Evolutionary conservation across 495 filamentous ascomycete genomes (phyloP), one percentile per base, ranked within the genome.

Genomic region (Penicillium egyptiacum): DNA sequence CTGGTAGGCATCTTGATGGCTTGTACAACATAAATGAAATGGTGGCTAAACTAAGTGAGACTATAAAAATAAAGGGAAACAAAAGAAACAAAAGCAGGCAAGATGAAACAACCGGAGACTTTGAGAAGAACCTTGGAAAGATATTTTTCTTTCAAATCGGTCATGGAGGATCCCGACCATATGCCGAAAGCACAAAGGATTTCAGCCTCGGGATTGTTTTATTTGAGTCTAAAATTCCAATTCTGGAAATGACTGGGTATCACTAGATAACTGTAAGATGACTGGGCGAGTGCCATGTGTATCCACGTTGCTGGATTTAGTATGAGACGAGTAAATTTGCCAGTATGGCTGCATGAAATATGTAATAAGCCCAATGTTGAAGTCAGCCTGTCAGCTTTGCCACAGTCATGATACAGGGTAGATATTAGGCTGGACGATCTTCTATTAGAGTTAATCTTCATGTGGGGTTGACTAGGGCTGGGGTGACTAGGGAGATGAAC

Each of bases 141-240:
- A 6, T 16, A 16, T 14, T 33, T 33, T 33, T 33, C 31, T 14
- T n/a, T 17, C 35, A 39, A 39, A 39, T 9, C n/a, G 0, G 16
- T 5, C 16, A 12, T 31, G 0, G 30, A 12, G 16, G 16, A 17
- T 33, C 0, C 10, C 10, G 30, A 10, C 4, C 26, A 28, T 28
- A 35, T 41, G 23, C n/a, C 25, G 9, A 53, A 16, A n/a, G 40
- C 40, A 55, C 42, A 46, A 55, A 46, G 20, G 28, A 30, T 14
- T 28, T 23, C 25, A 19, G 19, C 16, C 5, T 46, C 16, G 28
- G 42, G 8, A 17, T 55, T 55, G 19, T 25, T 37, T 26, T 46
- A 3, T 42, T 23, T 30, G 20, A 11, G 30, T 37, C 30, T 37
- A 37, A 28, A 46, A 30, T 46, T 19, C 20, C 6, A 30, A 54